Evolutionary conservation across 2,329 filamentous ascomycete genomes (phyloP).

Genomic region (Madurella mycetomatis): DNA sequence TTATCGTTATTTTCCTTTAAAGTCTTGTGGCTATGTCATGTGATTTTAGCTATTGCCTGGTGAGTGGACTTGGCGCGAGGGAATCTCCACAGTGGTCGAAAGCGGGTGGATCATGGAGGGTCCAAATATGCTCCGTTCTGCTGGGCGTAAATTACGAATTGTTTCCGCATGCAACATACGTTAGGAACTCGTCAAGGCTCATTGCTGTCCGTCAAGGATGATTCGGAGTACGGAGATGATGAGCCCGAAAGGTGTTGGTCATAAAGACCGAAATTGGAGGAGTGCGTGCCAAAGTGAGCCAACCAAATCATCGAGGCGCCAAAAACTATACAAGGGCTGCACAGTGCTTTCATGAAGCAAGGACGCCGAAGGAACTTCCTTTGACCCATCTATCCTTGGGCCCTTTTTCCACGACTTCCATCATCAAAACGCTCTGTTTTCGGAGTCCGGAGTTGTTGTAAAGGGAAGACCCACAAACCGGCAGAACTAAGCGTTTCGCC

Average conservation of each 20-base stretch:
- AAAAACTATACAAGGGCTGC: background rate
- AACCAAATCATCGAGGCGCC: background rate
- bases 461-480: background rate
- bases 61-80: no score
- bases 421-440: background rate
- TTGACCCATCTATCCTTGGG: background rate
- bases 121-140: background rate
- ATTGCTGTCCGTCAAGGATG: background rate
- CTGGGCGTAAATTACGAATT: background rate
- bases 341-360: no score
- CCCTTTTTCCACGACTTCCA: background rate
- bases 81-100: background rate
- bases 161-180: background rate
- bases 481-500: background rate
- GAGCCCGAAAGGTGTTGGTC: background rate
- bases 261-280: constrained; percentile 10
- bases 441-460: background rate
- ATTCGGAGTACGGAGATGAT: background rate
- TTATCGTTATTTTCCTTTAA: no score
- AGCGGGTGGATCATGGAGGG: background rate
- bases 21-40: no score
- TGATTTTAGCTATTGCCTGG: no score
- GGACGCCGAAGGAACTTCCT: no score
- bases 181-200: background rate
- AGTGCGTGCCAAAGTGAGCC: background rate